Percentiles rank a stretch among this genome's conserved stretches.
Conservation (phyloP, 2,329 filamentous ascomycete species). For the Aspergillus flavus region DNA sequence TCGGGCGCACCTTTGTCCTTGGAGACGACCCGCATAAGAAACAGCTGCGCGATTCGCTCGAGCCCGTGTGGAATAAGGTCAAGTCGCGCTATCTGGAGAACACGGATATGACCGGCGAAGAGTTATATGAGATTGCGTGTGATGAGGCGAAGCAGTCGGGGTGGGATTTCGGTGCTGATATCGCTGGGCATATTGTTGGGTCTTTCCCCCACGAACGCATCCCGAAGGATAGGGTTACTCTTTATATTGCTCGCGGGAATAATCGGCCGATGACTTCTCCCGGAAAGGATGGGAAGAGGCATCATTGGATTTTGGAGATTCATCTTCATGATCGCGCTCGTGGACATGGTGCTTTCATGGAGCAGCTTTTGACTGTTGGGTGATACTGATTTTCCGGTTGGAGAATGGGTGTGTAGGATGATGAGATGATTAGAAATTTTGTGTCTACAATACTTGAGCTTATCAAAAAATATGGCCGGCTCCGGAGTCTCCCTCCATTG, state of each 20-base stretch:
- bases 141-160: conserved; percentile 42
- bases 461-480: no score
- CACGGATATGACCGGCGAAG: conserved; percentile 52
- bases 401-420: not conserved
- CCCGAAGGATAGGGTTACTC: conserved; percentile 47
- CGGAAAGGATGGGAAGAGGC: conserved; percentile 45
- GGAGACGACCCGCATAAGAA: conserved; percentile 51
- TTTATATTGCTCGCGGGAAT: conserved; percentile 53
- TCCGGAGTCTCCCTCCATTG: no score
- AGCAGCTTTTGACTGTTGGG: conserved; percentile 37
- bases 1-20: conserved; percentile 56
- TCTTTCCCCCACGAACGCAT: conserved; percentile 56
- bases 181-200: conserved; percentile 56
- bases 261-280: conserved; percentile 42
- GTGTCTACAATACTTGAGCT: not conserved
- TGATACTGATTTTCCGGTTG: conserved; percentile 2
- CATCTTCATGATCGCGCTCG: conserved; percentile 48
- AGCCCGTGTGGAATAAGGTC: conserved; percentile 51
- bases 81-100: conserved; percentile 43
- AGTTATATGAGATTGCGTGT: conserved; percentile 51
- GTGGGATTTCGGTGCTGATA: conserved; percentile 48
- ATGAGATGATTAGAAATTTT: not conserved
- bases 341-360: conserved; percentile 48
- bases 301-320: conserved; percentile 57
- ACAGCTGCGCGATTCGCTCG: conserved; percentile 49